Conservation (phyloP, 78 protist genomes). For the Capsaspora owczarzaki region DNA sequence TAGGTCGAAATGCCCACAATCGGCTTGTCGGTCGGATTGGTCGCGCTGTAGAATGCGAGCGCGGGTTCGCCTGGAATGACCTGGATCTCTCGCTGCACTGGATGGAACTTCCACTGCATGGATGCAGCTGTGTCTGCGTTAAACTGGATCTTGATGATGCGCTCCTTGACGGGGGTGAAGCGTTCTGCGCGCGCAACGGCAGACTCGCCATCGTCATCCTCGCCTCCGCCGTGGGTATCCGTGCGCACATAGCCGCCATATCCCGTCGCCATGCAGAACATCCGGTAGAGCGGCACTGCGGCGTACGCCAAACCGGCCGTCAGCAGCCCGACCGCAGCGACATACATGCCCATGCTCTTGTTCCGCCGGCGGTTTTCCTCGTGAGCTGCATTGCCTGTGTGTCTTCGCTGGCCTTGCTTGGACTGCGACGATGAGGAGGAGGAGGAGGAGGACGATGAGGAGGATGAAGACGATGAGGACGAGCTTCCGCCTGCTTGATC, state of each 20-base stretch:
- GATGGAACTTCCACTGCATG: constrained; percentile 38
- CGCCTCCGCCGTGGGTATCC: constrained; percentile 8
- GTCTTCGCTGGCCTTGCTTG: too few species aligned
- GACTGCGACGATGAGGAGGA: too few species aligned
- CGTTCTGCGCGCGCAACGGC: not conserved
- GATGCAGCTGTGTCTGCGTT: constrained; percentile 19
- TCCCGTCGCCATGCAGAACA: constrained; percentile 69
- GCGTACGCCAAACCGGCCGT: constrained; percentile 43
- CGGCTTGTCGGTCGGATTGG: constrained; percentile 59
- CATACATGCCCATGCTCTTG: too few species aligned
- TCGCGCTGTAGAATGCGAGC: constrained; percentile 70
- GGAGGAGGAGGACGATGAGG: too few species aligned
- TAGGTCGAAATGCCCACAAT: constrained; percentile 75
- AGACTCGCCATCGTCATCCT: not conserved
- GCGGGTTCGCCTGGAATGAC: constrained; percentile 60
- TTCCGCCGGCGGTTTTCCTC: too few species aligned
- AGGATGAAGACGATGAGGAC: too few species aligned
- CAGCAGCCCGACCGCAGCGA: not conserved
- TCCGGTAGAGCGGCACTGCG: constrained; percentile 78
- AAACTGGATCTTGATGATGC: constrained; percentile 17
- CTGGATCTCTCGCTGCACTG: constrained; percentile 10
- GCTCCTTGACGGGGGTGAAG: not conserved
- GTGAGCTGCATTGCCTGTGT: too few species aligned
- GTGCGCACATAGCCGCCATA: constrained; percentile 80
- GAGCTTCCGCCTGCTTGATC: too few species aligned